phyloP scores from a whole-genome alignment of 331 rosid genomes.

The Cydonia oblonga region DNA sequence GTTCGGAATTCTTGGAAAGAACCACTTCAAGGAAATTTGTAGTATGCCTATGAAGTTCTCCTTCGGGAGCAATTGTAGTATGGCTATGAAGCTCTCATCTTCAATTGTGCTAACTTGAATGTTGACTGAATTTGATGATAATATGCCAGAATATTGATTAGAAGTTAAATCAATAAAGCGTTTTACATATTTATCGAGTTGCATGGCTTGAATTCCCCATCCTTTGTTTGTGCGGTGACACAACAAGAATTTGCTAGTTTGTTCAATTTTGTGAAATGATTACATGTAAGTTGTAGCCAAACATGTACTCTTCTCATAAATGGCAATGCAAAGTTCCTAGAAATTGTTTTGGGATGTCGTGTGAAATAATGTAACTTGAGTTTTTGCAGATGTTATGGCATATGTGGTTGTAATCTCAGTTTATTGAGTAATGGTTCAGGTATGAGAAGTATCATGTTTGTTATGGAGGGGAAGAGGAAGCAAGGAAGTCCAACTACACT shows the following conservation, averaged over 20 bases:
- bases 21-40: not conserved
- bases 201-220: not conserved
- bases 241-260: not conserved
- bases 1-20: not conserved
- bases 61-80: not conserved
- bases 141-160: not conserved
- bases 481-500: slow-evolving; percentile 60
- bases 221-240: not conserved
- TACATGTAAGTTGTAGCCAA: not conserved
- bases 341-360: not conserved
- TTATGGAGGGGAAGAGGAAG: slow-evolving; percentile 76
- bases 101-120: not conserved
- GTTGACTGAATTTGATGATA: not conserved
- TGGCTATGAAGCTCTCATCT: not conserved
- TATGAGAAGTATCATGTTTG: slow-evolving; percentile 79
- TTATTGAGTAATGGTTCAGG: slow-evolving; percentile 30
- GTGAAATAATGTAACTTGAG: not conserved
- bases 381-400: not conserved
- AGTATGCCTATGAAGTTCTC: not conserved
- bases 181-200: not conserved
- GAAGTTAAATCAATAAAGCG: not conserved
- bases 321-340: not conserved
- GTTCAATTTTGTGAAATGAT: not conserved
- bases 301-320: not conserved
- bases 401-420: slow-evolving; percentile 5